Conservation (phyloP, 1,284 basidiomycete species). For the Xanthoconium separans region DNA sequence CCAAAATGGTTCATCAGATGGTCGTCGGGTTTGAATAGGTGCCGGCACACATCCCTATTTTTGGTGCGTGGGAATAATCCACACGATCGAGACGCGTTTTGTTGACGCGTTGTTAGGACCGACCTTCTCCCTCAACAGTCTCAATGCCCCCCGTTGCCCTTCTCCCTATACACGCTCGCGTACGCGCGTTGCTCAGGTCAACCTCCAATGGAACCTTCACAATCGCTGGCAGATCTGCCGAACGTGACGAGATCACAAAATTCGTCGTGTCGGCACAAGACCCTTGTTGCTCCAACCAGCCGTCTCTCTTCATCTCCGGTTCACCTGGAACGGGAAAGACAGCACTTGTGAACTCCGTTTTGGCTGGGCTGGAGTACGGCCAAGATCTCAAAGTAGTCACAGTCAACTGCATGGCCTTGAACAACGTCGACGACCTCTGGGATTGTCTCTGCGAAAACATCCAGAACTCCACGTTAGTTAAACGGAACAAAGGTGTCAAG, state of each 20-base stretch:
- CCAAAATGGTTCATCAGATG: too few species aligned
- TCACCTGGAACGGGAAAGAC: conserved; percentile 83
- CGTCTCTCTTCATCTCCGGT: conserved; percentile 72
- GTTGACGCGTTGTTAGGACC: conserved; percentile 18
- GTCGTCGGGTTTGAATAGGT: too few species aligned
- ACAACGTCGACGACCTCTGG: conserved; percentile 67
- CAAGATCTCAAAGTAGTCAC: conserved; percentile 46
- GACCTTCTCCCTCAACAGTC: conserved; percentile 45
- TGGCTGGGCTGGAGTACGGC: conserved; percentile 41
- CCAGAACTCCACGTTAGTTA: conserved; percentile 33
- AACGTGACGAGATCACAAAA: conserved; percentile 53
- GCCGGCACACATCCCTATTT: too few species aligned
- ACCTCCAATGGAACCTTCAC: conserved; percentile 53
- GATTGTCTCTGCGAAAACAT: conserved; percentile 62
- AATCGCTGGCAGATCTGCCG: conserved; percentile 64
- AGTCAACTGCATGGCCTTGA: conserved; percentile 78
- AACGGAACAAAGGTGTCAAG: conserved; percentile 40
- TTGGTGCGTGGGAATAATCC: conserved; percentile 11
- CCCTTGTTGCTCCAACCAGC: conserved; percentile 40
- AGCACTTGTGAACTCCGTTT: conserved; percentile 67
- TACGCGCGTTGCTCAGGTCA: conserved; percentile 65
- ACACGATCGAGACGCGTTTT: conserved; percentile 18
- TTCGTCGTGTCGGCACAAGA: conserved; percentile 45
- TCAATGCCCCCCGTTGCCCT: conserved; percentile 53
- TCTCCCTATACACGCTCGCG: conserved; percentile 61